Percentiles rank a stretch among this genome's conserved stretches.
phyloP scores from a whole-genome alignment of 768 basidiomycete species.

The Pleurotus salmoneostramineus region DNA sequence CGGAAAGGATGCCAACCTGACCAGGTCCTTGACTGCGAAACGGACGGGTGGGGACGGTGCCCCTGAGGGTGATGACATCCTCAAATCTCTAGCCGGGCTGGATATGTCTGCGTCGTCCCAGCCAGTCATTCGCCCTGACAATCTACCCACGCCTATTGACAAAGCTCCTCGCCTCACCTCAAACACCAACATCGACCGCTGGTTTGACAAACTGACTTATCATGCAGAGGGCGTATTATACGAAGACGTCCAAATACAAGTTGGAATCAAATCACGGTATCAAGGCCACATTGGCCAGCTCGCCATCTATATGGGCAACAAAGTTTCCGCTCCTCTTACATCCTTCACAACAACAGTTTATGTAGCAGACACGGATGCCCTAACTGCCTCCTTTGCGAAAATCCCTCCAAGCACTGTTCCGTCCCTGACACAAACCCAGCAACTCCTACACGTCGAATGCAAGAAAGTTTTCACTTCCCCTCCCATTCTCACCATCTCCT shows the following conservation, averaged over 20 bases:
- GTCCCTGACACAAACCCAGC: slow-evolving; percentile 86
- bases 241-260: slow-evolving; percentile 93
- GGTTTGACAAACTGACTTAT: slow-evolving; percentile 84
- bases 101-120: slow-evolving; percentile 44
- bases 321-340: slow-evolving; percentile 82
- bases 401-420: slow-evolving; percentile 81
- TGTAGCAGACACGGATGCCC: slow-evolving; percentile 67
- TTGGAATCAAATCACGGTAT: slow-evolving; percentile 95
- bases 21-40: slow-evolving; percentile 59
- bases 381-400: slow-evolving; percentile 85
- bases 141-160: slow-evolving; percentile 22
- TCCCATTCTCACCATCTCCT: slow-evolving; percentile 84
- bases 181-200: slow-evolving; percentile 78
- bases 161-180: slow-evolving; percentile 54
- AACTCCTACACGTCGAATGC: slow-evolving; percentile 92
- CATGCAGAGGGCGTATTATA: slow-evolving; percentile 85
- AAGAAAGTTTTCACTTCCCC: slow-evolving; percentile 75
- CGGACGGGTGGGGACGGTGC: slow-evolving; percentile 38
- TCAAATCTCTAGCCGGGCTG: slow-evolving; percentile 79
- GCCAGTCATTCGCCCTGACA: slow-evolving; percentile 7
- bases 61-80: slow-evolving; percentile 40
- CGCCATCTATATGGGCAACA: slow-evolving; percentile 96
- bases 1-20: slow-evolving; percentile 88
- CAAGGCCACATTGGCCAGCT: slow-evolving; percentile 93
- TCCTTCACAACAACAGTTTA: slow-evolving; percentile 85